phyloP scores from a whole-genome alignment of 2,329 filamentous ascomycete genomes.

The Zasmidium angulare region DNA sequence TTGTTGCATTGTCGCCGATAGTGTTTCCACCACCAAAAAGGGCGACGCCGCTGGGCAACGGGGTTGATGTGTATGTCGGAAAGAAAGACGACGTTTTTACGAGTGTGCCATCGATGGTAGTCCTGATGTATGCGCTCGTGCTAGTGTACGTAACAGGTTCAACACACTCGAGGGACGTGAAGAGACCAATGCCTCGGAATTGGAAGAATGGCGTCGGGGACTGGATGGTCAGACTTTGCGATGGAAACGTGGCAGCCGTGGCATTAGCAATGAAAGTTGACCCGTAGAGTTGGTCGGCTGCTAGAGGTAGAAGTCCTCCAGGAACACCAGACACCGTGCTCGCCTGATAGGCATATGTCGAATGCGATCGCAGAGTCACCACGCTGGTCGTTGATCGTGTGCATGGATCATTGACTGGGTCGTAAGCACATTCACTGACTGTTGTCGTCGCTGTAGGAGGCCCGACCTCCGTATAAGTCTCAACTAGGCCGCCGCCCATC shows the following conservation, averaged over 20 bases:
- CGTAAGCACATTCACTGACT: neutral
- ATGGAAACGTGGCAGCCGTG: constrained; percentile 6
- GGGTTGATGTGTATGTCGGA: constrained; percentile 4
- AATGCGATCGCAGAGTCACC: constrained; percentile 3
- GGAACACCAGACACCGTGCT: constrained; percentile 7
- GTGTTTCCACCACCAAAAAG: neutral
- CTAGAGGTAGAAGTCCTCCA: constrained; percentile 1
- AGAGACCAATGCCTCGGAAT: constrained; percentile 5
- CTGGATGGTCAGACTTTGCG: constrained; percentile 5
- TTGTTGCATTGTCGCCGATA: neutral
- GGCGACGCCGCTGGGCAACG: neutral
- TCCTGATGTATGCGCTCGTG: constrained; percentile 1
- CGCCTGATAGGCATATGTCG: neutral
- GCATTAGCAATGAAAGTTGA: constrained; percentile 1
- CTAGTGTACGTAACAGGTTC: neutral
- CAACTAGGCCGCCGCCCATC: neutral
- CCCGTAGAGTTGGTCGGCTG: constrained; percentile 8
- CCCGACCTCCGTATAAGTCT: neutral
- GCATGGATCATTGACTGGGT: neutral
- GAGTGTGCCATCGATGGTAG: constrained; percentile 3
- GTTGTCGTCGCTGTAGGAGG: neutral
- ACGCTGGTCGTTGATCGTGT: neutral
- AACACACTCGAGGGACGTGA: constrained; percentile 3
- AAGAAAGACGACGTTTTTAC: constrained; percentile 2
- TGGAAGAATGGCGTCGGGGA: constrained; percentile 9